Conservation (phyloP, 306 rosid species). For the Adenanthera pavonina region DNA sequence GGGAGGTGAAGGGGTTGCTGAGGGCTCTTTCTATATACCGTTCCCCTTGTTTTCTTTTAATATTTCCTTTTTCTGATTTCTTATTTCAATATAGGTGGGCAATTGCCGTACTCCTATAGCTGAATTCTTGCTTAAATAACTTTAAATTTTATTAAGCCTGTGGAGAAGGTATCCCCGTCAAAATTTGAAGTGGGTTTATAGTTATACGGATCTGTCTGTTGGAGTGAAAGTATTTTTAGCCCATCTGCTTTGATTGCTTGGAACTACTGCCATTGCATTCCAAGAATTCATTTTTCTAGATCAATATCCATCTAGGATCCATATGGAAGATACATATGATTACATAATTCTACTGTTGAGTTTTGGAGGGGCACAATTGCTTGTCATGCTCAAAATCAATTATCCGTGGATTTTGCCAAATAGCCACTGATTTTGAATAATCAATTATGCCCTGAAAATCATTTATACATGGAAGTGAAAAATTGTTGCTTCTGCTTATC, state of each 20-base stretch:
- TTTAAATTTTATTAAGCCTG: slow-evolving; percentile 42
- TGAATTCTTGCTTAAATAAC: slow-evolving; percentile 46
- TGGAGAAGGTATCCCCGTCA: slow-evolving; percentile 34
- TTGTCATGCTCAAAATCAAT: too few relatives aligned
- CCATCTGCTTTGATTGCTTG: neutral
- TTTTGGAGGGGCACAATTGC: too few relatives aligned
- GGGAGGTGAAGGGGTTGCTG: slow-evolving; percentile 44
- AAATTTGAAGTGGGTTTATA: slow-evolving; percentile 37
- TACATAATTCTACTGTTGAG: neutral
- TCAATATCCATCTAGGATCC: neutral
- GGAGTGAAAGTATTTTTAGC: neutral
- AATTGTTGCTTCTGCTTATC: too few relatives aligned
- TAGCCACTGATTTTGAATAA: too few relatives aligned
- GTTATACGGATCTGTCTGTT: neutral
- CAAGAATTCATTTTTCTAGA: slow-evolving; percentile 4
- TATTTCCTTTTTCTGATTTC: slow-evolving; percentile 12
- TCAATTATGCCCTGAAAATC: too few relatives aligned
- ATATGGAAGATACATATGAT: neutral
- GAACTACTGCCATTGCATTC: neutral
- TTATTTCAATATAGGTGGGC: slow-evolving; percentile 33
- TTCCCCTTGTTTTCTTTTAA: slow-evolving; percentile 31
- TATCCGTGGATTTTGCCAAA: too few relatives aligned
- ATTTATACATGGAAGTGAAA: too few relatives aligned
- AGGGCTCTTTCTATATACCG: slow-evolving; percentile 35
- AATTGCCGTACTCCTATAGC: slow-evolving; percentile 40